Evolutionary conservation across 2,329 filamentous ascomycete species (phyloP), one percentile per base, ranked within the genome.

Genomic region (Cladophialophora exuberans): DNA sequence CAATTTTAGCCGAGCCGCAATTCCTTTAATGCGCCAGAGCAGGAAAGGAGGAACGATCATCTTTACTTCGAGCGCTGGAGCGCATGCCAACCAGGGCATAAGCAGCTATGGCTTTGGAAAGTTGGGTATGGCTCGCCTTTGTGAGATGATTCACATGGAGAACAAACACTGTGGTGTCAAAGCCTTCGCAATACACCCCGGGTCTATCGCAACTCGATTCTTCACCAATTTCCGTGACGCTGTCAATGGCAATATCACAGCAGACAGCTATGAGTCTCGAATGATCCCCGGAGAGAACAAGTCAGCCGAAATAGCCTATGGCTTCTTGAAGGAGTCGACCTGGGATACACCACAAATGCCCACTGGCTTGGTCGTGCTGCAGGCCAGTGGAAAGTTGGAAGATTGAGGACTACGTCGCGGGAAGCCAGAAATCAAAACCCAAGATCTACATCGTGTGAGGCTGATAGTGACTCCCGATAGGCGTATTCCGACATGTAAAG

Each of bases 281-380:
- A 44, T 15, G 11, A 6, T 38, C 9, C 31, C 33, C 25, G 54
- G 49, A 4, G 54, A 60, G 26, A 20, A 54, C 18, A 54, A 55
- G 55, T 57, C 54, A 30, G 57, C 54, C 25, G 25, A 57, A 28
- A 57, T 35, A 10, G 57, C 57, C 7, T 39, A 51, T 13, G 18
- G 33, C 11, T 48, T 54, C 26, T 48, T 57, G 20, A 48, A 52
- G 18, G 45, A 41, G 2, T 26, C 35, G 3, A n/a, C 50, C 3
- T 59, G 45, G 42, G 58, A 59, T 42, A 58, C 58, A 15, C 58
- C 58, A 18, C 43, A 59, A 22, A 39, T 59, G 52, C 52, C 58
- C 2, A 56, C 50, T 11, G 58, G 56, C 3, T 30, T 61, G 45
- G 46, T 61, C n/a, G 25, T 46, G 3, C 51, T 45, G 2, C 46